Percentiles rank a stretch among this genome's conserved stretches.
Conservation (phyloP, 2,329 filamentous ascomycete species). For the Xylaria sp. region DNA sequence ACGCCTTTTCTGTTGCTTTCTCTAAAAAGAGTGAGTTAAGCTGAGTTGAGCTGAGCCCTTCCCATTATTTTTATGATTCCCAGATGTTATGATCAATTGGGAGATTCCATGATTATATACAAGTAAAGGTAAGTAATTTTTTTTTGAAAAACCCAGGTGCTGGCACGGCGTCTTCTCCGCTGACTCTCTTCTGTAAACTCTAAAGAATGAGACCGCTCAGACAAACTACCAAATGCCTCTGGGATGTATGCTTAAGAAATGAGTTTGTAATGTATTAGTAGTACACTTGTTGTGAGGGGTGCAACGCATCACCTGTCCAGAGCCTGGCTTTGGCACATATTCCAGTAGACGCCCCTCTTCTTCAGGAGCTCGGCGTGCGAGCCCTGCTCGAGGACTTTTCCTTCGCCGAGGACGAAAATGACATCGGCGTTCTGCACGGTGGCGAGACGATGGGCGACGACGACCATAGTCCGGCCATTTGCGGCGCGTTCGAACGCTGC, state of each 20-base stretch:
- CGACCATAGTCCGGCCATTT: slow-evolving; percentile 69
- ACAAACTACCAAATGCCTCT: too few species aligned
- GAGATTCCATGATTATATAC: not conserved
- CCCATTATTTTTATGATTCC: too few species aligned
- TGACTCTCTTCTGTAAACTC: not conserved
- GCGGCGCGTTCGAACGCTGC: slow-evolving; percentile 69
- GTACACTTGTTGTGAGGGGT: too few species aligned
- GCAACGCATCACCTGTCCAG: slow-evolving; percentile 51
- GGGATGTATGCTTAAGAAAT: not conserved
- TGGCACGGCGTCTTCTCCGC: not conserved
- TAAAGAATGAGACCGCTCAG: not conserved
- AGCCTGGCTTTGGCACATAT: slow-evolving; percentile 66
- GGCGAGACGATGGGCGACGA: slow-evolving; percentile 77
- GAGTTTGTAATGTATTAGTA: too few species aligned
- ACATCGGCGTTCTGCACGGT: slow-evolving; percentile 80
- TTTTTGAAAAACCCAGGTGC: not conserved
- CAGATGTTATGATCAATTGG: not conserved
- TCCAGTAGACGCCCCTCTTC: slow-evolving; percentile 60
- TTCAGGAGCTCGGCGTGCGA: slow-evolving; percentile 58
- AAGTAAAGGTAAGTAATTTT: too few species aligned
- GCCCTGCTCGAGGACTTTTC: slow-evolving; percentile 61
- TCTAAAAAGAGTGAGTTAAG: not conserved
- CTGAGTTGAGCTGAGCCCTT: too few species aligned
- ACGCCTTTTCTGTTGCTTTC: not conserved
- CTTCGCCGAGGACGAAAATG: slow-evolving; percentile 79